These are phyloP conservation scores for Forsythia suspensa DNA, from an alignment of 257 asterid species.

Conservation along the genomic window DNA sequence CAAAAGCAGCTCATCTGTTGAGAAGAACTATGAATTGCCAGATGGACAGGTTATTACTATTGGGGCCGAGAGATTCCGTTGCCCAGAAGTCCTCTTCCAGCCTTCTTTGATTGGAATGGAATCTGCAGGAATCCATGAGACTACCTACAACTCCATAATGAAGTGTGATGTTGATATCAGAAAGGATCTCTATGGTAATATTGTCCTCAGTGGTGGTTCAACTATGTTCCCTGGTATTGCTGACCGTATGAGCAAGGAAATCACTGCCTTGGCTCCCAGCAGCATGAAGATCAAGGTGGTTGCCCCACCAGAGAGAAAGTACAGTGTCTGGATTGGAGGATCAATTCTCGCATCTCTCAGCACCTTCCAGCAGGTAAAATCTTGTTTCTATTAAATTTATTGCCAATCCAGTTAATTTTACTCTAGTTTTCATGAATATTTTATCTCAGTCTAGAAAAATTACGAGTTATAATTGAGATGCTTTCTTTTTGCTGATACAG, in stretches of 20 bases:
- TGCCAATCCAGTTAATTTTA: background rate
- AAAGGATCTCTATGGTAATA: conserved; percentile 55
- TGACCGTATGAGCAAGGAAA: conserved; percentile 57
- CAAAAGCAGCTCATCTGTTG: conserved; percentile 48
- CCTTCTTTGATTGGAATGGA: conserved; percentile 54
- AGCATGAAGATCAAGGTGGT: conserved; percentile 59
- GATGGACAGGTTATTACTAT: conserved; percentile 55
- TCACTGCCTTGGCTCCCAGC: conserved; percentile 54
- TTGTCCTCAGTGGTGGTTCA: conserved; percentile 54
- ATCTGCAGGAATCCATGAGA: conserved; percentile 55
- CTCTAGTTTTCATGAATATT: background rate
- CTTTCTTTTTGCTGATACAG: conserved; percentile 18
- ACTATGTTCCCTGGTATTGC: conserved; percentile 59
- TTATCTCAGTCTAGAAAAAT: too few species aligned
- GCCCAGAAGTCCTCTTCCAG: conserved; percentile 55
- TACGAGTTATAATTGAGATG: background rate
- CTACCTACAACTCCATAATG: conserved; percentile 52
- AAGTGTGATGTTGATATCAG: conserved; percentile 56
- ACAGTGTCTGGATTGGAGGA: conserved; percentile 63
- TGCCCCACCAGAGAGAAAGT: conserved; percentile 56
- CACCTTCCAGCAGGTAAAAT: conserved; percentile 49
- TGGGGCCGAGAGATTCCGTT: conserved; percentile 53
- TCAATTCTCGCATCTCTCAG: conserved; percentile 56
- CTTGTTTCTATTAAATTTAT: background rate
- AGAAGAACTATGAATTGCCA: conserved; percentile 54